Percentiles rank a stretch among this genome's conserved stretches.
phyloP scores from a whole-genome alignment of 768 basidiomycete genomes.

The Suillus ampliporus region DNA sequence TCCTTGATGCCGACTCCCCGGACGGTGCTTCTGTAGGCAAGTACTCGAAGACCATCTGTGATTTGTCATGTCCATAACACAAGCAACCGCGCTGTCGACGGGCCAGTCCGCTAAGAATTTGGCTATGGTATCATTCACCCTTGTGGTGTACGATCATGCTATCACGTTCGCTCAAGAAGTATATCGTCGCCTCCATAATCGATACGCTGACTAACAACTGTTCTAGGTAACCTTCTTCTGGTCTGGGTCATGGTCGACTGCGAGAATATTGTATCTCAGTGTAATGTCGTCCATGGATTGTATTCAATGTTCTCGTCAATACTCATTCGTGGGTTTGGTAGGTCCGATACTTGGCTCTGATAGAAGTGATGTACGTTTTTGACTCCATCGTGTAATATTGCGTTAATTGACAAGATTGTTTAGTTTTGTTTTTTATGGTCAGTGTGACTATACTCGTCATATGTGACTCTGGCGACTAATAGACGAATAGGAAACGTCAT shows the following conservation, averaged over 20 bases:
- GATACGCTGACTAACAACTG: background rate
- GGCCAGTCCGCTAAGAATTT: background rate
- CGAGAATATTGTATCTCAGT: slow-evolving; percentile 6
- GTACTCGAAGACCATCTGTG: background rate
- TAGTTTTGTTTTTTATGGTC: background rate
- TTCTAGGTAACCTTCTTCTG: slow-evolving; percentile 7
- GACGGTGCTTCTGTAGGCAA: background rate
- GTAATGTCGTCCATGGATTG: background rate
- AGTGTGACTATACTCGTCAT: background rate
- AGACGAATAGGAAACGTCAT: background rate
- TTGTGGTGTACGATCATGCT: slow-evolving; percentile 18
- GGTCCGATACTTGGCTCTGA: slow-evolving; percentile 5
- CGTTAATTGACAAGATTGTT: background rate
- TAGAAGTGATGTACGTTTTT: background rate
- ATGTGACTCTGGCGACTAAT: background rate
- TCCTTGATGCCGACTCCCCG: background rate
- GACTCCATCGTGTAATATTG: background rate
- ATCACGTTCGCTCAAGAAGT: slow-evolving; percentile 49
- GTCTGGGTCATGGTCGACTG: slow-evolving; percentile 1
- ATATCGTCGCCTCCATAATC: slow-evolving; percentile 1
- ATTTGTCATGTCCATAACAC: background rate
- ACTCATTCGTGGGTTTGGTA: background rate
- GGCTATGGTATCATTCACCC: slow-evolving; percentile 8
- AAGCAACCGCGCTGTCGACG: background rate
- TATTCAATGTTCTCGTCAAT: background rate